Base-by-base conservation (phyloP, 2,329 filamentous ascomycete species). In the Claviceps humidiphila region DNA sequence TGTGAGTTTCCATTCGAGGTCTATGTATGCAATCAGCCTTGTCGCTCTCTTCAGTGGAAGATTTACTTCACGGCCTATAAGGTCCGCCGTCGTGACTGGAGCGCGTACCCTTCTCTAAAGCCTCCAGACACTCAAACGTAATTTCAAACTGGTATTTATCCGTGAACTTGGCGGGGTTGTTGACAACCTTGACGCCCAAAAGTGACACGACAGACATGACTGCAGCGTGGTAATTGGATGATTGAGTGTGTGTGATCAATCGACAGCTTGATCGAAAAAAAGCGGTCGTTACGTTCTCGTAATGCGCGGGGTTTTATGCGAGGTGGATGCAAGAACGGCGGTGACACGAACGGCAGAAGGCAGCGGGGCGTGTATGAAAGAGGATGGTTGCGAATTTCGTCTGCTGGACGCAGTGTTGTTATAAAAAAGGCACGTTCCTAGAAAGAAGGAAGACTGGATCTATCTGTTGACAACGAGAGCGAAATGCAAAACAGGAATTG, bases 1-100 rank as follows among this genome's bases (percentile, higher is more conserved):
- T 68, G 89, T 98, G 63, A 98, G 77, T 73, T 98, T 98, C 93
- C 93, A 98, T 73, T 98, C 93, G 56, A 98, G 83, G 72, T 98
- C 93, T 95, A 63, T 38, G 45, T 49, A 20, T 17, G 14, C 16
- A 14, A 16, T 53, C 41, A 53, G 51, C 24, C 30, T 16, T 24
- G 17, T 41, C 20, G 39, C 14, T 8, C 16, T 51, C 20, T 34
- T 34, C 2, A n/a, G 24, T 50, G 34, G 45, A 40, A 13, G 3
- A 17, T 45, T 11, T 48, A 13, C 34, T 41, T 37, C 17, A 20
- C 9, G 20, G 30, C 16, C 22, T 24, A 3, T 1, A 17, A 30
- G 5, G 3, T 22, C 22, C 37, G 20, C 16, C 16, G 38, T 17
- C 16, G 14, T 4, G 4, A 6, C 45, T 37, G 53, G 17, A 37